Conservation (phyloP, 495 filamentous ascomycete species). For the Margaritispora aquatica region DNA sequence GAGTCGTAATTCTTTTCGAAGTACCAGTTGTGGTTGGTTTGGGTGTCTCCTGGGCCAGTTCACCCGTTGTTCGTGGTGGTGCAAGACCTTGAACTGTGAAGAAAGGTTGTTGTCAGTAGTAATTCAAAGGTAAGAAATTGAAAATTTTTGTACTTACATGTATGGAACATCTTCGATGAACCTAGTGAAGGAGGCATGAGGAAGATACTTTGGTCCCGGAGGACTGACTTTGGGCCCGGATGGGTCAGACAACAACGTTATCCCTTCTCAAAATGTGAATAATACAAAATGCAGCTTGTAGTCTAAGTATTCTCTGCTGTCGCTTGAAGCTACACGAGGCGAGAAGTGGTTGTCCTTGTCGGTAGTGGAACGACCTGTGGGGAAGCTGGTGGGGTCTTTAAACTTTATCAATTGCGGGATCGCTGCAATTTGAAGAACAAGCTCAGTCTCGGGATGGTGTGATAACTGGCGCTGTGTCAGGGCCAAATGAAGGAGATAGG, state of each 20-base stretch:
- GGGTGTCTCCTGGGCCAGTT: slow-evolving; percentile 20
- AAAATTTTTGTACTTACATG: slow-evolving; percentile 14
- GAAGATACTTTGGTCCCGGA: neutral
- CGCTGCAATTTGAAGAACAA: neutral
- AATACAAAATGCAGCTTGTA: neutral
- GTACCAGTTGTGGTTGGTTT: slow-evolving; percentile 19
- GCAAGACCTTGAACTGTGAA: slow-evolving; percentile 19
- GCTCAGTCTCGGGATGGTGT: neutral
- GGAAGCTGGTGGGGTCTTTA: neutral
- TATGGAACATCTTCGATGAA: slow-evolving; percentile 24
- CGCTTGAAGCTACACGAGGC: neutral
- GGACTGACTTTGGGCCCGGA: neutral
- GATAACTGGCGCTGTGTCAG: neutral
- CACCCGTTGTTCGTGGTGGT: slow-evolving; percentile 14
- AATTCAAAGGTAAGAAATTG: neutral
- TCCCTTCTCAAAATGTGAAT: neutral
- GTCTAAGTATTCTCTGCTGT: neutral
- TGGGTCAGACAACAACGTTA: neutral
- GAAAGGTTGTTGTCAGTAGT: slow-evolving; percentile 7
- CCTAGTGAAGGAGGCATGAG: slow-evolving; percentile 21
- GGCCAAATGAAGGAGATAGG: neutral
- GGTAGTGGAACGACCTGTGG: neutral
- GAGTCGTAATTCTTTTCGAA: slow-evolving; percentile 47
- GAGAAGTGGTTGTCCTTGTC: neutral
- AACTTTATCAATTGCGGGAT: neutral